Evolutionary conservation across 2,329 filamentous ascomycete species (phyloP), one percentile per base, ranked within the genome.

Genomic region (Nemania sp.): DNA sequence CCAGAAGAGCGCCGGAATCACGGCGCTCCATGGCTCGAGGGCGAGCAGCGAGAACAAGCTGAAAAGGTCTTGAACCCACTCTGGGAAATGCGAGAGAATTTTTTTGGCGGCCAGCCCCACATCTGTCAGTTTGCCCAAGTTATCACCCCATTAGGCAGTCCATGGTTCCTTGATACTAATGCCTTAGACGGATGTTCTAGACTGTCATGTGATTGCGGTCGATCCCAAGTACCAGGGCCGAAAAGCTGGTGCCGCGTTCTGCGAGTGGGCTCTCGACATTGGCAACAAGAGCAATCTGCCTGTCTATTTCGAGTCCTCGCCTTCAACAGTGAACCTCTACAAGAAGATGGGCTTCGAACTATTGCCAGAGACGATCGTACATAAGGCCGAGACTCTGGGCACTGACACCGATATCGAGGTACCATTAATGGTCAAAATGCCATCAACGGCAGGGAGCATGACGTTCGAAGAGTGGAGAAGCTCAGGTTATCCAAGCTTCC

Each of bases 181-280:
- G 22, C 13, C 47, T 27, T 10, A 8, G 20, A 8, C 7, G 27
- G 24, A 7, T 41, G 27, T 41, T 41, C 53, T 43, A 63, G 61
- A 63, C 29, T 63, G 61, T 29, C 61, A 63, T 27, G 61, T 63
- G 13, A 57, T 63, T 8, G 61, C 61, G 15, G 61, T 63, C 61
- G 52, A 63, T n/a, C 61, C 61, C 27, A 51, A 29, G 11, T 43
- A 63, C 43, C 61, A 63, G 43, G 61, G 61, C 18, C 61, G 61
- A 15, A 63, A 43, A 43, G 61, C 43, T n/a, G 61, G 41, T 29
- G 61, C 61, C 3, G 61, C 61, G 1, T 38, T 63, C 24, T 63
- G 52, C 32, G 61, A 63, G 43, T 63, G 61, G 61, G 61, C 29
- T 13, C 29, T 63, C 10, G 61, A 52, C 29, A 29, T 63, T 0